These are phyloP conservation scores for Areca catechu DNA, from an alignment of 176 grass and related monocot species.

Conservation along the genomic window DNA sequence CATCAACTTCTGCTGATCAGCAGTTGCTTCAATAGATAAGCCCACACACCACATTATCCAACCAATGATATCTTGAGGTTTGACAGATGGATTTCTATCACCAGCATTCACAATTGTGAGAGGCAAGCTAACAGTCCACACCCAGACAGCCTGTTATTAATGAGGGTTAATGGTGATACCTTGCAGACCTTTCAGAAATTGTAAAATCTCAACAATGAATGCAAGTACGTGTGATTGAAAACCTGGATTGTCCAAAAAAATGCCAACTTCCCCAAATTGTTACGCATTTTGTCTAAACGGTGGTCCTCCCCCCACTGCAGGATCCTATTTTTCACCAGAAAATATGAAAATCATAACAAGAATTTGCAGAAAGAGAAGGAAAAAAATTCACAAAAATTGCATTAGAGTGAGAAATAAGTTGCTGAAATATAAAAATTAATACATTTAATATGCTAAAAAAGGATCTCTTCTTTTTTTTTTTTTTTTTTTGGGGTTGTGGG, in stretches of 20 bases:
- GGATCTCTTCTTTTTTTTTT: too few relatives aligned
- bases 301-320: constrained; percentile 83
- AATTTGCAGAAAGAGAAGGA: too few relatives aligned
- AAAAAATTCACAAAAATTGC: too few relatives aligned
- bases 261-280: constrained; percentile 65
- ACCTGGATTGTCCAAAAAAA: constrained; percentile 91
- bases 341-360: neutral
- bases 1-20: constrained; percentile 81
- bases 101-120: constrained; percentile 86
- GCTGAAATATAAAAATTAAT: too few relatives aligned
- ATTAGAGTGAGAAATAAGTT: too few relatives aligned
- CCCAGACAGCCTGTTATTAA: constrained; percentile 65
- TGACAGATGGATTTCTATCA: constrained; percentile 44
- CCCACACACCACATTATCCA: constrained; percentile 89
- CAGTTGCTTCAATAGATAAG: constrained; percentile 44
- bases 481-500: too few relatives aligned
- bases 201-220: too few relatives aligned
- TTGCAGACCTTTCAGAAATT: too few relatives aligned
- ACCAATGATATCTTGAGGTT: constrained; percentile 79
- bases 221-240: neutral
- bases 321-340: constrained; percentile 41
- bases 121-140: constrained; percentile 88
- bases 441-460: too few relatives aligned
- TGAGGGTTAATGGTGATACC: neutral
- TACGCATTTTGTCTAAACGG: constrained; percentile 80